phyloP scores from a whole-genome alignment of 768 basidiomycete species.

The Coprinopsis strossmayeri region DNA sequence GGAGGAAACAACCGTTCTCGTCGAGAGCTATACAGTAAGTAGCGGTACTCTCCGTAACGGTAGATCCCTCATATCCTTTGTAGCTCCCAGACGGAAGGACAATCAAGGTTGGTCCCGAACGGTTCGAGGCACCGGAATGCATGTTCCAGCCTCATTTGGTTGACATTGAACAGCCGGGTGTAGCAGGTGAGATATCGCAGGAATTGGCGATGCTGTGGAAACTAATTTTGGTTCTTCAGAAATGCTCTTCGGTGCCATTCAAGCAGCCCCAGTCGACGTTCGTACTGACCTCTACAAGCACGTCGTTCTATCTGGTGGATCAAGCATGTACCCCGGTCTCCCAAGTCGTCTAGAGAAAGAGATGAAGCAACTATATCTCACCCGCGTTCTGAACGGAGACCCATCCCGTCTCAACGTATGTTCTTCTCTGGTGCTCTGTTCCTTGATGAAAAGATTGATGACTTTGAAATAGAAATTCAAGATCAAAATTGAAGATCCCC shows the following conservation, averaged over 20 bases:
- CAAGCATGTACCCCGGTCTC: slow-evolving; percentile 98
- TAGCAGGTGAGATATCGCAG: slow-evolving; percentile 78
- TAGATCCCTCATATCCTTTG: slow-evolving; percentile 8
- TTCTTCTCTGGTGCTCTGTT: slow-evolving; percentile 18
- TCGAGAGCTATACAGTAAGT: slow-evolving; percentile 91
- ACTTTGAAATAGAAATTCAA: slow-evolving; percentile 87
- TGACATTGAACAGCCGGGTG: slow-evolving; percentile 93
- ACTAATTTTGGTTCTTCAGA: too few species aligned
- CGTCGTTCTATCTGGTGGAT: slow-evolving; percentile 94
- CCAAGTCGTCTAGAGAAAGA: slow-evolving; percentile 97
- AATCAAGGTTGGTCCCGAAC: slow-evolving; percentile 97
- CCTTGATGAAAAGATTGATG: background rate
- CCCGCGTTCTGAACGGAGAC: slow-evolving; percentile 80
- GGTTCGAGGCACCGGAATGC: slow-evolving; percentile 98
- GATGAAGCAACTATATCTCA: slow-evolving; percentile 98
- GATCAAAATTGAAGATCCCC: slow-evolving; percentile 96
- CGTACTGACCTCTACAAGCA: slow-evolving; percentile 95
- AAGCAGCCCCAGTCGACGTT: slow-evolving; percentile 82
- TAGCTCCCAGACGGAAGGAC: slow-evolving; percentile 92
- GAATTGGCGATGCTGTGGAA: too few species aligned
- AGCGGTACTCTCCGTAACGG: background rate
- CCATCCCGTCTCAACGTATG: slow-evolving; percentile 80
- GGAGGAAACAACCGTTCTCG: slow-evolving; percentile 94
- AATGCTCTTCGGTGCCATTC: slow-evolving; percentile 96
- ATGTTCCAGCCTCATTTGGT: slow-evolving; percentile 99